Evolutionary conservation across 441 rosid species (phyloP), one percentile per base, ranked within the genome.

Genomic region (Hura crepitans): DNA sequence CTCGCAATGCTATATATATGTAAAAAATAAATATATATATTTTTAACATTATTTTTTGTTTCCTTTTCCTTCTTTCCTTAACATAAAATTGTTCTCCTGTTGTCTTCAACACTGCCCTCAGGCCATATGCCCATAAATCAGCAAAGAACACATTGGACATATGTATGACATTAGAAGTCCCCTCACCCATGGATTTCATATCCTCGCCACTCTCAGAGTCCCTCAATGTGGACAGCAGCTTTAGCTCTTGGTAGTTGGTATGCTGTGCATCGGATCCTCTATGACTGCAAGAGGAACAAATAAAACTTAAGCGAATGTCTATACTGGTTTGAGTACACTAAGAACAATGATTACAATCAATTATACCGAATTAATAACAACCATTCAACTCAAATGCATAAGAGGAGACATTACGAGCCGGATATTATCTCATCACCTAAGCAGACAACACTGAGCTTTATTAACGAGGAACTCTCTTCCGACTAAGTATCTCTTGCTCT

Each of bases 401-500:
- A 42, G 72, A 43, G 7, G 9, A 55, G 65, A 53, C 59, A 75
- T 72, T 79, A 82, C 81, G 75, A 63, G 74, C 62, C 56, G 65
- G 70, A 10, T 25, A 54, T 28, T 71, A 57, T 59, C 69, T 66
- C 74, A 64, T 45, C 30, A 18, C 5, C 8, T 15, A 59, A 33
- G 62, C 54, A 7, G 71, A 68, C 18, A 59, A 27, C 46, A 35
- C 50, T 4, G 39, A 49, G 22, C 61, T 25, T 73, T 54, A 66
- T 78, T 74, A 89, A 65, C 91, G 97, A 73, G 86, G 92, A 70
- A 91, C 87, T 85, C 93, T 86, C 82, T 89, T 95, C 71, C 96
- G 87, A 68, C 93, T 88, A 46, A 96, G 92, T 68, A 93, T 89
- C 82, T 96, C 99, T 74, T 87, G 97, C 77, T 96, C 97, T 81